Conservation (phyloP, 208 protist species). For the Acanthamoeba royreba region DNA sequence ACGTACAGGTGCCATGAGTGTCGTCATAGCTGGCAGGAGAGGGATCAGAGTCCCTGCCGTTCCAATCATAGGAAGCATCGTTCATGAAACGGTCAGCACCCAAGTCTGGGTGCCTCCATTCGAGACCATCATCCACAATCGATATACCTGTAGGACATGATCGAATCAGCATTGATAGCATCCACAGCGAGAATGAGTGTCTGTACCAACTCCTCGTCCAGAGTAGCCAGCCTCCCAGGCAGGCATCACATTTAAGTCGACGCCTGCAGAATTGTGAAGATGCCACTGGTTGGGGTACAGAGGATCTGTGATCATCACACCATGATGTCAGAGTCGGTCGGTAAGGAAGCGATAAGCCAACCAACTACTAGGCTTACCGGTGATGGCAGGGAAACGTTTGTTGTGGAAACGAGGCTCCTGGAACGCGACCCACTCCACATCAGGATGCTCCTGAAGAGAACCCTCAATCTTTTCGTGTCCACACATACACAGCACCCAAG, state of each 20-base stretch:
- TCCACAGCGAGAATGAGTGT: neutral
- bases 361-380: neutral
- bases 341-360: neutral
- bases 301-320: neutral
- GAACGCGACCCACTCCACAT: neutral
- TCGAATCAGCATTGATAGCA: too few relatives aligned
- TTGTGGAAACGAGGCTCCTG: neutral
- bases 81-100: neutral
- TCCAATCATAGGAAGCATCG: neutral
- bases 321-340: neutral
- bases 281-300: neutral
- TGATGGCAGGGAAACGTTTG: neutral
- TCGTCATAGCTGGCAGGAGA: neutral
- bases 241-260: neutral
- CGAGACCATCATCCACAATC: neutral
- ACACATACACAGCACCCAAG: neutral
- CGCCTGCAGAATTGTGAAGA: neutral
- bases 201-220: neutral
- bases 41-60: neutral
- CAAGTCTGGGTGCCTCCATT: neutral
- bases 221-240: neutral
- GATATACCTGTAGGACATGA: neutral
- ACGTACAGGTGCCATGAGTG: neutral
- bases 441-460: neutral
- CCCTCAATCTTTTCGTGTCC: neutral